Evolutionary conservation across 2,329 filamentous ascomycete genomes (phyloP).

Genomic region (Aspergillus clavatus): DNA sequence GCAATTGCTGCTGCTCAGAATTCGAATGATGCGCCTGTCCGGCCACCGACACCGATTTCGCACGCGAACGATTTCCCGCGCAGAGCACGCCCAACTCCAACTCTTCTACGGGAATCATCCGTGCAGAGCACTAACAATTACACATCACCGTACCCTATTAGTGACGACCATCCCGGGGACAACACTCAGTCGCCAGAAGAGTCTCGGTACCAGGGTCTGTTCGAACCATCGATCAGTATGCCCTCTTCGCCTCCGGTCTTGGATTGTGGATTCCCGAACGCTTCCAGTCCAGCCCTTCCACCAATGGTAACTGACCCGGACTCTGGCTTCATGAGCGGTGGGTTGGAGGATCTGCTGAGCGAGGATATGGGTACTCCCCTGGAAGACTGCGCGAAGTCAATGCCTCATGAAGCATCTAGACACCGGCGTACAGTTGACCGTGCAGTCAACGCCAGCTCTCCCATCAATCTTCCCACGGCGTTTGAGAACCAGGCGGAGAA

Average conservation of each 20-base stretch:
- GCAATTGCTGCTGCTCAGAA: slow-evolving; percentile 26
- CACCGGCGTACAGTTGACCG: slow-evolving; percentile 21
- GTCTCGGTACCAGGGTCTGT: slow-evolving; percentile 46
- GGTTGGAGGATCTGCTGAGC: slow-evolving; percentile 64
- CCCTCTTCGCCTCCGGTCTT: slow-evolving; percentile 86
- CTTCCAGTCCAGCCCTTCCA: slow-evolving; percentile 74
- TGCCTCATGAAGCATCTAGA: slow-evolving; percentile 14
- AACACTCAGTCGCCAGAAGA: slow-evolving; percentile 48
- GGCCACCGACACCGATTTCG: slow-evolving; percentile 45
- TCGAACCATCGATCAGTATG: slow-evolving; percentile 72
- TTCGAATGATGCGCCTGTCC: slow-evolving; percentile 41
- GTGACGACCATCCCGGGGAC: slow-evolving; percentile 40
- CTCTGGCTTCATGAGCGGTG: slow-evolving; percentile 82
- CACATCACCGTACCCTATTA: slow-evolving; percentile 38
- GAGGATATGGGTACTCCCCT: slow-evolving; percentile 44
- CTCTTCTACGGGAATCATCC: slow-evolving; percentile 60
- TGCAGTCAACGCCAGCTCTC: slow-evolving; percentile 24
- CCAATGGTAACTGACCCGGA: slow-evolving; percentile 56
- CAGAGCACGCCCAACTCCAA: slow-evolving; percentile 38
- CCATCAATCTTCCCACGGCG: slow-evolving; percentile 19
- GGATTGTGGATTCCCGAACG: slow-evolving; percentile 57
- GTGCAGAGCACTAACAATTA: slow-evolving; percentile 41
- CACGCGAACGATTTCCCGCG: slow-evolving; percentile 26
- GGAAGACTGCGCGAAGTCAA: slow-evolving; percentile 20
- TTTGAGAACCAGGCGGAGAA: slow-evolving; percentile 18